Percentiles rank a stretch among this genome's conserved stretches.
These are phyloP conservation scores for Elsinoe necatrix DNA, from an alignment of 2,329 filamentous ascomycete genomes.

Conservation along the genomic window DNA sequence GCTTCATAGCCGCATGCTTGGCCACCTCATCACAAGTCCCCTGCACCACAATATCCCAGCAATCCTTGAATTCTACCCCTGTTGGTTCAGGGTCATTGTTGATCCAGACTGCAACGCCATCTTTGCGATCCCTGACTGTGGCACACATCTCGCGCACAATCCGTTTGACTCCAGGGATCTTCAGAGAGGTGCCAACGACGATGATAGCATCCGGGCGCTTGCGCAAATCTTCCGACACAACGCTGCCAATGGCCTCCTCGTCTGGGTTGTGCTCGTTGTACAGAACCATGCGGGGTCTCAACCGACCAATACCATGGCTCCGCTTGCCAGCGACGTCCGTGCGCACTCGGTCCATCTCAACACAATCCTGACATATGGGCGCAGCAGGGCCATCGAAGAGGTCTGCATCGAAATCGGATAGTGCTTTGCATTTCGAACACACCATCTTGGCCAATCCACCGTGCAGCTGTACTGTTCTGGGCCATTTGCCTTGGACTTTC, in stretches of 20 bases:
- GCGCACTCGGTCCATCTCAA: slow-evolving; percentile 65
- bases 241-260: slow-evolving; percentile 88
- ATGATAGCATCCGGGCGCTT: slow-evolving; percentile 82
- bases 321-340: slow-evolving; percentile 71
- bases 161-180: slow-evolving; percentile 83
- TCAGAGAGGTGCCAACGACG: slow-evolving; percentile 90
- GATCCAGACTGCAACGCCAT: slow-evolving; percentile 80
- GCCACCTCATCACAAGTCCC: slow-evolving; percentile 87
- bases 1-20: slow-evolving; percentile 53
- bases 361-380: slow-evolving; percentile 69
- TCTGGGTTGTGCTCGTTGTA: slow-evolving; percentile 98
- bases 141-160: slow-evolving; percentile 87
- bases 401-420: slow-evolving; percentile 66
- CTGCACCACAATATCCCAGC: slow-evolving; percentile 84
- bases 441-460: slow-evolving; percentile 94
- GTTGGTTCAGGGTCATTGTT: slow-evolving; percentile 80
- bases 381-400: slow-evolving; percentile 79
- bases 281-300: slow-evolving; percentile 87
- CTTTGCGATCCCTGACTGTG: slow-evolving; percentile 69
- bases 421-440: slow-evolving; percentile 79
- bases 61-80: slow-evolving; percentile 77
- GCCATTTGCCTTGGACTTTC: slow-evolving; percentile 66
- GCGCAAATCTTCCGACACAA: slow-evolving; percentile 77
- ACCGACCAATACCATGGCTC: slow-evolving; percentile 82
- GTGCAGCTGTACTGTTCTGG: slow-evolving; percentile 84